phyloP scores from a whole-genome alignment of 441 rosid species.

The Mallotus japonicus region DNA sequence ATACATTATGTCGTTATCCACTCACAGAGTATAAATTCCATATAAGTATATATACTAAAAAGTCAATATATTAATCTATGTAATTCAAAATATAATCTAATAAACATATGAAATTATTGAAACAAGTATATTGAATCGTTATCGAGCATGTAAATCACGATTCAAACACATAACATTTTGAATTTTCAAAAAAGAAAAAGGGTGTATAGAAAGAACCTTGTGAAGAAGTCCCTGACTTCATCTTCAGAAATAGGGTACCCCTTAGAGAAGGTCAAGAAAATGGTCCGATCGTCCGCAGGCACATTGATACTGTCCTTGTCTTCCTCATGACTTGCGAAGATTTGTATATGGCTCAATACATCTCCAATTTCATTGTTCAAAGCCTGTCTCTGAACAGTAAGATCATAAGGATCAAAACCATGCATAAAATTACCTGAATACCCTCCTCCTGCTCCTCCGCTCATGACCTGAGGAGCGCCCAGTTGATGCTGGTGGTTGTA shows the following conservation, averaged over 20 bases:
- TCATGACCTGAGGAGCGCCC: not conserved
- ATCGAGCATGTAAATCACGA: too few species aligned
- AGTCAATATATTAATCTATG: too few species aligned
- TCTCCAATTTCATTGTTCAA: conserved; percentile 29
- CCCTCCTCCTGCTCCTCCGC: not conserved
- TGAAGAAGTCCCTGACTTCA: conserved; percentile 53
- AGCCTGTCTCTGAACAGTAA: conserved; percentile 11
- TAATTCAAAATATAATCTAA: too few species aligned
- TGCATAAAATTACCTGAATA: conserved; percentile 6
- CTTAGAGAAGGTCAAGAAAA: conserved; percentile 74
- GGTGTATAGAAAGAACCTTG: conserved; percentile 28
- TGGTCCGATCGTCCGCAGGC: conserved; percentile 44
- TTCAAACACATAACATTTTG: too few species aligned
- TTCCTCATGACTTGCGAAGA: not conserved
- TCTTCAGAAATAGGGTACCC: conserved; percentile 57
- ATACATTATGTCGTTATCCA: not conserved
- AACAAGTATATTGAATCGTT: too few species aligned
- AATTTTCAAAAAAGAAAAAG: not conserved
- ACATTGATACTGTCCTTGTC: not conserved
- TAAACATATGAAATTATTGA: too few species aligned
- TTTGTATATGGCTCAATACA: conserved; percentile 4
- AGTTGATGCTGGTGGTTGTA: not conserved
- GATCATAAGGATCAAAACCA: conserved; percentile 4
- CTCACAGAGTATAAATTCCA: too few species aligned
- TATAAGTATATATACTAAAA: too few species aligned